Base-by-base conservation (phyloP, 306 rosid genomes). In the Fagus crenata region DNA sequence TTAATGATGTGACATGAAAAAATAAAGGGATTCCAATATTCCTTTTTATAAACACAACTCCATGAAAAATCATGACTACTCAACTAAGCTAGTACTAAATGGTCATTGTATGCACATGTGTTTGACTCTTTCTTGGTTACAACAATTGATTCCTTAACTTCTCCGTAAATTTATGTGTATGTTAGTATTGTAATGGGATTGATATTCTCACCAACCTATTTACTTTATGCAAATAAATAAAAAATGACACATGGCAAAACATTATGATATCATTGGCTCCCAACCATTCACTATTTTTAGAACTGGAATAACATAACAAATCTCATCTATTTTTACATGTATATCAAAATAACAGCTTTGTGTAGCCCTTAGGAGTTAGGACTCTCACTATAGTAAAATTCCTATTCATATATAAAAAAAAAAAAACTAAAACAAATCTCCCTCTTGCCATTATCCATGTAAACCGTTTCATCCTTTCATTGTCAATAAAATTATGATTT, bases 111-210 rank as follows among this genome's bases (percentile, higher is more conserved):
- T 51, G 60, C 61, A 78, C 87, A 74, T 5, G 53, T 81, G 80
- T 82, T 84, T 86, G 90, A 90, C 90, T 68, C 17, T 72, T 86
- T 88, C 89, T 5, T 61, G 71, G 71, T 79, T 31, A 75, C 69
- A 72, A 15, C 74, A 41, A 81, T 46, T 77, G 77, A 75, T 77
- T 78, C 86, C 89, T 87, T 83, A 85, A 78, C 84, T 78, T 89
- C 85, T 36, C 87, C 87, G 84, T 65, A 55, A 91, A 83, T 76
- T 87, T 46, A 61, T 75, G 64, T 32, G 49, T 28, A 46, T 70
- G 18, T 6, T 70, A 46, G 40, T 70, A 18, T 73, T 79, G 40
- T 40, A 49, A 51, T 41, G 39, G 51, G 43, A 56, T 40, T 63
- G 28, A 40, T 63, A 63, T 6, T 36, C 43, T 63, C 22, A 36